Percentiles rank a stretch among this genome's conserved stretches.
phyloP scores from a whole-genome alignment of 352 stramenopile genomes.

The Globisporangium okanoganense region DNA sequence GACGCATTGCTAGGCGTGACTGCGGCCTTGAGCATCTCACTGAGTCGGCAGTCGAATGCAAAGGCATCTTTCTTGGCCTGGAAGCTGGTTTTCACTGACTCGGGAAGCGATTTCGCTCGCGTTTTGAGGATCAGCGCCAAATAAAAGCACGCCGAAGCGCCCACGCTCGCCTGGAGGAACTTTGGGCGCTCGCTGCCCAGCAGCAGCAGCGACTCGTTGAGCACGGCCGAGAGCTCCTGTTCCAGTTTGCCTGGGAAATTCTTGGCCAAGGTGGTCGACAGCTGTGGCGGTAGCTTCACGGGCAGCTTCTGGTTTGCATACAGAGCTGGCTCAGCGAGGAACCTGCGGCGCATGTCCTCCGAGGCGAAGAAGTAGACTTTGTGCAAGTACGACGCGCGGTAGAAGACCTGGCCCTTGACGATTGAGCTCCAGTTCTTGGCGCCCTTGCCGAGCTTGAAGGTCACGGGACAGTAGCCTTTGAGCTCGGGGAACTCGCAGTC shows the following conservation, averaged over 20 bases:
- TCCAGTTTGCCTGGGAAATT: constrained; percentile 56
- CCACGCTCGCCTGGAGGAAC: constrained; percentile 35
- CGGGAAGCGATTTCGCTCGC: constrained; percentile 20
- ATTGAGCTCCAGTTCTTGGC: constrained; percentile 42
- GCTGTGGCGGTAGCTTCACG: constrained; percentile 59
- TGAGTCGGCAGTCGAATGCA: constrained; percentile 49
- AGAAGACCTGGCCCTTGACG: constrained; percentile 56
- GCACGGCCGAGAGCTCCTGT: constrained; percentile 49
- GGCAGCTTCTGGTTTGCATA: constrained; percentile 44
- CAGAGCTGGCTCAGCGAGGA: constrained; percentile 40
- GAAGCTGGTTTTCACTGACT: constrained; percentile 22
- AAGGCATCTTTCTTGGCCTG: constrained; percentile 29
- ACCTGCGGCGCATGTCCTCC: constrained; percentile 38
- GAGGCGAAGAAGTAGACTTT: constrained; percentile 62
- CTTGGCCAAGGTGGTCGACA: constrained; percentile 32
- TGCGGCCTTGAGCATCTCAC: constrained; percentile 35
- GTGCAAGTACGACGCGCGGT: constrained; percentile 49
- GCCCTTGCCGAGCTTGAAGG: constrained; percentile 33
- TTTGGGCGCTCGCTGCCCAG: constrained; percentile 57
- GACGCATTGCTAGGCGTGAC: constrained; percentile 35
- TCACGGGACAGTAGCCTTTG: constrained; percentile 75
- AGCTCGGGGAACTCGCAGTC: constrained; percentile 72
- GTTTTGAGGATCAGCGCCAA: constrained; percentile 57
- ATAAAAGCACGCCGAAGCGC: constrained; percentile 48
- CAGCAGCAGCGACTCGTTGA: constrained; percentile 58